phyloP scores from a whole-genome alignment of 495 filamentous ascomycete genomes.

The Trichoderma gamsii region DNA sequence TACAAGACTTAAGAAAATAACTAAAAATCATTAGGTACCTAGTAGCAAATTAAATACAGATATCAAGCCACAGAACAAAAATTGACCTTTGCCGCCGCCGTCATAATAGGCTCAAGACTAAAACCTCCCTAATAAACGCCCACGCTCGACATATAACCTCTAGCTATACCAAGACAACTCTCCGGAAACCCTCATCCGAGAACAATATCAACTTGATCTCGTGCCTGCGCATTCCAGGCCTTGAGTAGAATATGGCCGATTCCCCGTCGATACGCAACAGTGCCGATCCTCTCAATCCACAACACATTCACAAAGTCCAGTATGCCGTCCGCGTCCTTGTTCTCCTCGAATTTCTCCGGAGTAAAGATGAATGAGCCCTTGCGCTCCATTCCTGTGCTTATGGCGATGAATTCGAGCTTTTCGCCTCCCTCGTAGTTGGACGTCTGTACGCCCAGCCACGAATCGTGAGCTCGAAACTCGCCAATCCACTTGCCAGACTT shows the following conservation, averaged over 20 bases:
- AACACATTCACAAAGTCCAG: slow-evolving; percentile 18
- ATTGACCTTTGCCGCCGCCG: background rate
- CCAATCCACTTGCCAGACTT: slow-evolving; percentile 10
- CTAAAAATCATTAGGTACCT: no score
- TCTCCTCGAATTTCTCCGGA: slow-evolving; percentile 17
- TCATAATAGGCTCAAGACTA: background rate
- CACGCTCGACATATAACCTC: background rate
- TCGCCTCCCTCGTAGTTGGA: slow-evolving; percentile 19
- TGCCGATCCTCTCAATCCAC: slow-evolving; percentile 19
- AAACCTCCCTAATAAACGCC: background rate
- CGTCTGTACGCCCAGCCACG: slow-evolving; percentile 16
- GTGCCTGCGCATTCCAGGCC: slow-evolving; percentile 15
- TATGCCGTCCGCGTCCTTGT: slow-evolving; percentile 25
- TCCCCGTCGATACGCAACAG: slow-evolving; percentile 17
- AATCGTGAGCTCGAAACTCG: slow-evolving; percentile 15
- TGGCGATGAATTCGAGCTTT: slow-evolving; percentile 18
- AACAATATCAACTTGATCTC: slow-evolving; percentile 15
- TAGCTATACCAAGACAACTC: background rate
- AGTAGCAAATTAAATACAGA: no score
- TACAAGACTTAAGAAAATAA: no score
- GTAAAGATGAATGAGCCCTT: slow-evolving; percentile 23
- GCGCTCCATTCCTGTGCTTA: slow-evolving; percentile 16
- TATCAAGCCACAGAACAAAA: background rate
- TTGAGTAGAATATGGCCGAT: slow-evolving; percentile 17
- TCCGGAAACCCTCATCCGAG: slow-evolving; percentile 11